These are phyloP conservation scores for Pseudomonodictys pantanalensis DNA, from an alignment of 495 filamentous ascomycete genomes.

Conservation along the genomic window DNA sequence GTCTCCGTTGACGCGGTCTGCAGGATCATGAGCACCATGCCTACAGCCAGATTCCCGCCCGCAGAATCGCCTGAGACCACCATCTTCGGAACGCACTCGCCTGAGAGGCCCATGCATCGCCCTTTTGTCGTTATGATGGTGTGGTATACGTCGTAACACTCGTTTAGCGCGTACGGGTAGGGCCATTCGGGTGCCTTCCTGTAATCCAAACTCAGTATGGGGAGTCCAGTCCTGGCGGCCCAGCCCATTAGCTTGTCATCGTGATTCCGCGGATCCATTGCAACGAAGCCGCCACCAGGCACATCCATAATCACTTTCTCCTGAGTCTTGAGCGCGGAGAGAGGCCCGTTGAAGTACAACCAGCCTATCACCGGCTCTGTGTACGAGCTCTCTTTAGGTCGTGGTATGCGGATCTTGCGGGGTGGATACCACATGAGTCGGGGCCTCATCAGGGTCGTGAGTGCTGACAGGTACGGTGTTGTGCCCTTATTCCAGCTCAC, in stretches of 20 bases:
- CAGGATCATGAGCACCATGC: constrained; percentile 80
- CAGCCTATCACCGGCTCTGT: constrained; percentile 79
- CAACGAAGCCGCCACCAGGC: constrained; percentile 91
- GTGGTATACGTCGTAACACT: constrained; percentile 93
- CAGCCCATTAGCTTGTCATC: constrained; percentile 91
- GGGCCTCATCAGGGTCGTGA: constrained; percentile 72
- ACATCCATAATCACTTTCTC: constrained; percentile 83
- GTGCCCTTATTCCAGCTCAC: constrained; percentile 94
- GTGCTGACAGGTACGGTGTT: constrained; percentile 72
- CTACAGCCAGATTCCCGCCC: constrained; percentile 83
- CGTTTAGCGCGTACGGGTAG: constrained; percentile 92
- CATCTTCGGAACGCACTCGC: constrained; percentile 65
- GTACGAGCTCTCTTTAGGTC: constrained; percentile 74
- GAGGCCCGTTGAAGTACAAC: constrained; percentile 90
- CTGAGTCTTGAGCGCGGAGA: constrained; percentile 72
- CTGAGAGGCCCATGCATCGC: constrained; percentile 79
- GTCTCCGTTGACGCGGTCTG: constrained; percentile 61
- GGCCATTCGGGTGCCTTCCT: constrained; percentile 91
- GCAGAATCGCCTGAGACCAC: constrained; percentile 89
- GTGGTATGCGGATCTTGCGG: constrained; percentile 75
- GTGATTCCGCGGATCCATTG: constrained; percentile 85
- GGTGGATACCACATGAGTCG: constrained; percentile 73
- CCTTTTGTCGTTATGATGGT: constrained; percentile 73
- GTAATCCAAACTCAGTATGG: constrained; percentile 88
- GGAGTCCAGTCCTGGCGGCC: constrained; percentile 79